These are phyloP conservation scores for Ramaria rubella DNA, from an alignment of 768 basidiomycete species.

Conservation along the genomic window DNA sequence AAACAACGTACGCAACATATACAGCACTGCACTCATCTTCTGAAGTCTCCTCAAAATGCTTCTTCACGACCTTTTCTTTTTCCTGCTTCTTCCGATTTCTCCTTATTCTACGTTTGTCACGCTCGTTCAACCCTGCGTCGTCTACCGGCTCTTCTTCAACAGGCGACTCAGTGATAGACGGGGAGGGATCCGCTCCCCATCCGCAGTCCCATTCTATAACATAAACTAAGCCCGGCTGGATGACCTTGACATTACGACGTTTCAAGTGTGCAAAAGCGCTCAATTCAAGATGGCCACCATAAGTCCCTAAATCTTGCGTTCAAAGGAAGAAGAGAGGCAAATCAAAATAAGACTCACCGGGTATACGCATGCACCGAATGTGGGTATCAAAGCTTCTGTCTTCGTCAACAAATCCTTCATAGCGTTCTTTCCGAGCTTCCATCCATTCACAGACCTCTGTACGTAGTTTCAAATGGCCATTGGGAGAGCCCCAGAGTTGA, in stretches of 20 bases:
- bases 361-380: conserved; percentile 70
- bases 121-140: conserved; percentile 25
- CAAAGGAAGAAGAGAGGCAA: neutral
- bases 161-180: neutral
- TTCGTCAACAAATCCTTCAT: conserved; percentile 83
- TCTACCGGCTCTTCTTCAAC: neutral
- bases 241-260: conserved; percentile 77
- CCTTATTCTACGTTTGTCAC: conserved; percentile 38
- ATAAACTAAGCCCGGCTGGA: conserved; percentile 88
- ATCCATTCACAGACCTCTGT: conserved; percentile 82
- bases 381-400: conserved; percentile 72
- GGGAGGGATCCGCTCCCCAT: conserved; percentile 30
- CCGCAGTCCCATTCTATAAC: conserved; percentile 78
- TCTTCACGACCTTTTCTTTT: conserved; percentile 18
- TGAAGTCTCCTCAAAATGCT: conserved; percentile 18
- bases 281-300: conserved; percentile 91
- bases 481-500: conserved; percentile 73
- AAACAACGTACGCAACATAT: conserved; percentile 72
- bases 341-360: conserved; percentile 40
- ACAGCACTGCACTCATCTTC: conserved; percentile 38
- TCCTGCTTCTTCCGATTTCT: conserved; percentile 33
- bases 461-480: conserved; percentile 61
- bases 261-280: conserved; percentile 84
- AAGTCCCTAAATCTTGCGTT: conserved; percentile 50
- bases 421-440: conserved; percentile 56